Conservation (phyloP, 805 yeast species). For the Suhomyces emberorum region DNA sequence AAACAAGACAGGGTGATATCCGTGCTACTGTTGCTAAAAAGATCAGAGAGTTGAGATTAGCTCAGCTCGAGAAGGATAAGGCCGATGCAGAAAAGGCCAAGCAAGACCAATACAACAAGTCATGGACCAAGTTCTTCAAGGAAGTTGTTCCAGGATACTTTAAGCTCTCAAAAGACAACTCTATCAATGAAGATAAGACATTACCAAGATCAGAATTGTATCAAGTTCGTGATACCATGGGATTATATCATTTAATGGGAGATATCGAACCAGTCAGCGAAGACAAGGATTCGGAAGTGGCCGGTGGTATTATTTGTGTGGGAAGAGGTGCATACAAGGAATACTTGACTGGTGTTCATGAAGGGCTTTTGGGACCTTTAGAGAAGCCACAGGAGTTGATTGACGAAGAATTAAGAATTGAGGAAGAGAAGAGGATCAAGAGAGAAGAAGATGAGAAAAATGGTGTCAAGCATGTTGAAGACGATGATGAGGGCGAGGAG, state of each 20-base stretch:
- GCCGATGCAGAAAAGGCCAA: conserved; percentile 4
- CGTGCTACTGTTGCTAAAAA: conserved; percentile 78
- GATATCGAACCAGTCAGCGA: conserved; percentile 44
- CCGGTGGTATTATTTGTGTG: conserved; percentile 86
- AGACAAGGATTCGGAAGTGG: conserved; percentile 41
- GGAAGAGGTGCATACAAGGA: conserved; percentile 98
- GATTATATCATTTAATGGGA: conserved; percentile 45
- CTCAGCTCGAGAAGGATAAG: conserved; percentile 11
- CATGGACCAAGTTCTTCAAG: conserved; percentile 28
- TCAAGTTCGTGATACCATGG: conserved; percentile 48
- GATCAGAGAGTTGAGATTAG: conserved; percentile 65
- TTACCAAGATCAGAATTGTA: conserved; percentile 37
- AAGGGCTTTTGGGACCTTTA: conserved; percentile 91
- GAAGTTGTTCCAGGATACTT: conserved; percentile 15
- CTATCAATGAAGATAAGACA: conserved; percentile 24
- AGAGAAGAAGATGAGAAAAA: conserved; percentile 12
- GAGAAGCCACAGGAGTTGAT: conserved; percentile 40
- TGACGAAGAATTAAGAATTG: conserved; percentile 15
- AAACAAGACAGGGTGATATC: conserved; percentile 85
- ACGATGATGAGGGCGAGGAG: conserved; percentile 23
- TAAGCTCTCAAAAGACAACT: conserved; percentile 15
- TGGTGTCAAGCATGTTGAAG: conserved; percentile 15
- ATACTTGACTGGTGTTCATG: conserved; percentile 85
- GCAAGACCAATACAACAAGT: conserved; percentile 13
- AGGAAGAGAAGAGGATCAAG: conserved; percentile 11